These are phyloP conservation scores for Carex scoparia DNA, from an alignment of 176 grass and related monocot species.

Conservation along the genomic window DNA sequence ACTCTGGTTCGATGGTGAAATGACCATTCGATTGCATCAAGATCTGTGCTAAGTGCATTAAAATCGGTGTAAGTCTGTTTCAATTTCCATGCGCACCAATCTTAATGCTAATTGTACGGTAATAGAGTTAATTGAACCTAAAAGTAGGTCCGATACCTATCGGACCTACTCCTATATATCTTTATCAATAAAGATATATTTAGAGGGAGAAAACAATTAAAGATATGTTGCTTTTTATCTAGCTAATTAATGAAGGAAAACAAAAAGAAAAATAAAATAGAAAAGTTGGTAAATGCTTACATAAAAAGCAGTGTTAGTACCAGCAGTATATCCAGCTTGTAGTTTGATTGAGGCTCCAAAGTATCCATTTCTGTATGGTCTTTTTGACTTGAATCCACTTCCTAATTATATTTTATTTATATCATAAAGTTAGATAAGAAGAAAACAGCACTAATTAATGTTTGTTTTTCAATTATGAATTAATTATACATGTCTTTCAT, in stretches of 20 bases:
- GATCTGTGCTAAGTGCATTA: too few species aligned
- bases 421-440: neutral
- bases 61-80: too few species aligned
- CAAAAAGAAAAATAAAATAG: neutral
- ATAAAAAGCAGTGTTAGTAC: conserved; percentile 83
- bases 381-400: conserved; percentile 79
- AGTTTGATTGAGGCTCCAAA: conserved; percentile 78
- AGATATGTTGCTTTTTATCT: neutral
- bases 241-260: neutral
- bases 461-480: neutral
- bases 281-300: conserved; percentile 23
- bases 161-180: too few species aligned
- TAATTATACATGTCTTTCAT: neutral
- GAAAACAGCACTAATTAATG: neutral
- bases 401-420: conserved; percentile 14
- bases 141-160: too few species aligned
- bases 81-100: too few species aligned
- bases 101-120: too few species aligned
- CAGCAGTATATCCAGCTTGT: conserved; percentile 85
- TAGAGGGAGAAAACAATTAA: neutral
- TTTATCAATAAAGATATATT: neutral
- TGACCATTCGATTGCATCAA: too few species aligned
- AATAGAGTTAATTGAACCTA: too few species aligned
- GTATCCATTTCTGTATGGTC: conserved; percentile 65
- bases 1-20: too few species aligned